These are phyloP conservation scores for Paramecium octaurelia DNA, from an alignment of 73 alveolate genomes.

Conservation along the genomic window DNA sequence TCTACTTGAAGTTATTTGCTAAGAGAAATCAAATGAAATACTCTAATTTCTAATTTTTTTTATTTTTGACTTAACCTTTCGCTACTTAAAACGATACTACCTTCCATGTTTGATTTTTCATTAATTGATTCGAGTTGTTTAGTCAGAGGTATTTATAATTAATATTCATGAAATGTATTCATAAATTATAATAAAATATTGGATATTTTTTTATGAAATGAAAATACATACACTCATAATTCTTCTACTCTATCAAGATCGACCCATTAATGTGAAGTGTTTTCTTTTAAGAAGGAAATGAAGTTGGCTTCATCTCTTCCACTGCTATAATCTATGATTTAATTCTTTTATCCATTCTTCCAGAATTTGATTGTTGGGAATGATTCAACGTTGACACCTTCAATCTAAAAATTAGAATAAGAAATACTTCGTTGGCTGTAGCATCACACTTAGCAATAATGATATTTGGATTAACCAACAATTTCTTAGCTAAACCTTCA, in stretches of 20 bases:
- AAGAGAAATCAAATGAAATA: neutral
- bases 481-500: slow-evolving; percentile 85
- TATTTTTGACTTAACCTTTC: neutral
- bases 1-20: neutral
- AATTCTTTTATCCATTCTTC: slow-evolving; percentile 57
- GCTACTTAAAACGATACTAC: neutral
- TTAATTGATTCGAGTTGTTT: neutral
- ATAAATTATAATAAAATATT: neutral
- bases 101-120: neutral
- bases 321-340: slow-evolving; percentile 47
- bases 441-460: slow-evolving; percentile 91
- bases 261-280: slow-evolving; percentile 49
- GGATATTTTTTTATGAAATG: neutral
- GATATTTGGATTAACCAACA: slow-evolving; percentile 70
- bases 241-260: slow-evolving; percentile 48
- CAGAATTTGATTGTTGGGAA: slow-evolving; percentile 93
- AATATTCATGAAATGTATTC: neutral
- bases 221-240: slow-evolving; percentile 6
- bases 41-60: neutral
- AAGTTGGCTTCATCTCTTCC: slow-evolving; percentile 59
- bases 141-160: neutral
- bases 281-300: slow-evolving; percentile 53
- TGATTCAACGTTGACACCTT: slow-evolving; percentile 77
- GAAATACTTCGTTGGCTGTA: slow-evolving; percentile 85
- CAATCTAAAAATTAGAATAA: slow-evolving; percentile 46